Evolutionary conservation across 1,139 yeast genomes (phyloP).

Genomic region (Protomyces macrosporus): DNA sequence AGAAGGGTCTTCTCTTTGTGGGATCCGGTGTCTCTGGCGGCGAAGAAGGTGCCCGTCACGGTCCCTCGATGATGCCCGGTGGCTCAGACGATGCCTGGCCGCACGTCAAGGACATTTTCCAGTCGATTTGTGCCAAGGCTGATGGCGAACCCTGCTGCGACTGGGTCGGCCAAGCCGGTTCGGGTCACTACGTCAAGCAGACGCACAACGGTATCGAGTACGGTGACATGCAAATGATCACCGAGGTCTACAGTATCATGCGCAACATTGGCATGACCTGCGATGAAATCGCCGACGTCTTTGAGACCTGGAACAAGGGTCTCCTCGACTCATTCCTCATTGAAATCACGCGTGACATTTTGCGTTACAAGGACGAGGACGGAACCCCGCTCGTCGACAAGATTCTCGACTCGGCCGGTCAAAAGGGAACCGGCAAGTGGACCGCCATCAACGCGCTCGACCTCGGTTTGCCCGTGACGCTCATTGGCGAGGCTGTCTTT

Average conservation of each 20-base stretch:
- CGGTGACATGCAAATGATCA: slow-evolving; percentile 99
- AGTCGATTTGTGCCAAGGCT: slow-evolving; percentile 88
- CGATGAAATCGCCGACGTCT: slow-evolving; percentile 91
- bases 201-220: slow-evolving; percentile 99
- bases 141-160: slow-evolving; percentile 99
- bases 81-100: slow-evolving; percentile 99
- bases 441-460: slow-evolving; percentile 97
- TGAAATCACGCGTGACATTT: slow-evolving; percentile 94
- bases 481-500: slow-evolving; percentile 98
- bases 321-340: slow-evolving; percentile 94
- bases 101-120: slow-evolving; percentile 93
- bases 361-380: slow-evolving; percentile 77
- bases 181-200: slow-evolving; percentile 99
- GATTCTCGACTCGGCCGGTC: slow-evolving; percentile 95
- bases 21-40: slow-evolving; percentile 99
- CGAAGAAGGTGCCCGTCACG: slow-evolving; percentile 99
- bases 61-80: slow-evolving; percentile 99
- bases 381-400: slow-evolving; percentile 92
- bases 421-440: slow-evolving; percentile 99
- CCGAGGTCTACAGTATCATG: slow-evolving; percentile 95
- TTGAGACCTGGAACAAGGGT: slow-evolving; percentile 92
- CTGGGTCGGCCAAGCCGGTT: slow-evolving; percentile 99
- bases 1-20: slow-evolving; percentile 83
- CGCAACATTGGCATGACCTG: slow-evolving; percentile 86
- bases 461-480: slow-evolving; percentile 96